These are phyloP conservation scores for Vitis rupestris DNA, from an alignment of 164 flowering plant genomes.

Conservation along the genomic window DNA sequence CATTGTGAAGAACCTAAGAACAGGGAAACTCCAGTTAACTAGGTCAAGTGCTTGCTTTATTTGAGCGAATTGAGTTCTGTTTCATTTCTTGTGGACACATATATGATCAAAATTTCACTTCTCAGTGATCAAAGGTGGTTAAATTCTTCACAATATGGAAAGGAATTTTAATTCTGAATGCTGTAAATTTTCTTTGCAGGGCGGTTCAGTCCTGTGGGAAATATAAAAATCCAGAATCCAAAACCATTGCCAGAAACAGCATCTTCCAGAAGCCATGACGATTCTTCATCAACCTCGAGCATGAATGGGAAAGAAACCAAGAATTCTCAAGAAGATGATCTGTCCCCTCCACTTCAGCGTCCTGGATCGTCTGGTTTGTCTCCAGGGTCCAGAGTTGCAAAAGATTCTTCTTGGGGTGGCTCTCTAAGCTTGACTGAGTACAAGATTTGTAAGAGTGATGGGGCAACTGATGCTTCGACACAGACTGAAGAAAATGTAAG, in stretches of 20 bases:
- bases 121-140: no score
- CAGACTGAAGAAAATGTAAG: constrained; percentile 67
- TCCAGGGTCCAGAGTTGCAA: constrained; percentile 51
- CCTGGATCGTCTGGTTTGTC: constrained; percentile 56
- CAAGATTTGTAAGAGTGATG: constrained; percentile 54
- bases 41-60: no score
- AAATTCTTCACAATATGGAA: neutral
- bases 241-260: constrained; percentile 59
- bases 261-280: constrained; percentile 64
- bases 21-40: no score
- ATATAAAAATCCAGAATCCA: constrained; percentile 35
- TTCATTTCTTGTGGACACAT: no score
- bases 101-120: no score
- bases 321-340: constrained; percentile 62
- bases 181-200: constrained; percentile 27
- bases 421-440: constrained; percentile 68
- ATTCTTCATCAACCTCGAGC: constrained; percentile 69
- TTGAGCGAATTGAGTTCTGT: no score
- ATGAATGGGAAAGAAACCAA: constrained; percentile 54
- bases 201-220: constrained; percentile 41
- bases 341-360: constrained; percentile 49
- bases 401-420: constrained; percentile 45
- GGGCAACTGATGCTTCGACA: constrained; percentile 80
- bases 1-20: no score
- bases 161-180: neutral